A percentile compares a stretch with the other conserved stretches of the same genome.
Evolutionary conservation across 2,329 filamentous ascomycete species (phyloP).

Genomic region (Fusarium decemcellulare): DNA sequence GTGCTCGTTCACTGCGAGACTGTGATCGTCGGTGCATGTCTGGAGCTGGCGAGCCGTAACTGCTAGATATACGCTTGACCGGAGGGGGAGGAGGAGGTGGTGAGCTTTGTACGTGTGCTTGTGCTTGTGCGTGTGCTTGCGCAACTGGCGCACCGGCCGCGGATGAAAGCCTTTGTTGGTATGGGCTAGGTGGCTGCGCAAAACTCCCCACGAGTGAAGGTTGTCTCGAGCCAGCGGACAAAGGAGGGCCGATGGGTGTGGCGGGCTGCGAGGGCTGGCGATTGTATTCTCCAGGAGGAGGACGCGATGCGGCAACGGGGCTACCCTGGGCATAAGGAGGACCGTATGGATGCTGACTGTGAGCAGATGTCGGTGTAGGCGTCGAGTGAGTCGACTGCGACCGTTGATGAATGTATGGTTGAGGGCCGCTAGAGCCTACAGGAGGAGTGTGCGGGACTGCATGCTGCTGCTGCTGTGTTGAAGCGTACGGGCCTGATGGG

Average conservation of each 20-base stretch:
- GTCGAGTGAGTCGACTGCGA: slow-evolving; percentile 72
- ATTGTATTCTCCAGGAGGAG: slow-evolving; percentile 58
- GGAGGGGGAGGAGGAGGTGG: slow-evolving; percentile 54
- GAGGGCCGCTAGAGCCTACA: slow-evolving; percentile 58
- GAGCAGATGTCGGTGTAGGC: slow-evolving; percentile 73
- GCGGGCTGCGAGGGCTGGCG: slow-evolving; percentile 69
- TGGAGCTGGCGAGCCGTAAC: slow-evolving; percentile 59
- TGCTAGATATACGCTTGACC: slow-evolving; percentile 58
- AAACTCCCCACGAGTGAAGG: slow-evolving; percentile 57
- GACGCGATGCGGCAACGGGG: slow-evolving; percentile 63
- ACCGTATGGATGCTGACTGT: slow-evolving; percentile 70
- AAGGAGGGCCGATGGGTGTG: slow-evolving; percentile 66
- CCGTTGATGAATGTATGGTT: slow-evolving; percentile 61
- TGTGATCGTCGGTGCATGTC: slow-evolving; percentile 65
- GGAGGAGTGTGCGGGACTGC: slow-evolving; percentile 65
- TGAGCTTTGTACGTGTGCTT: slow-evolving; percentile 51
- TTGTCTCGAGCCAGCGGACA: slow-evolving; percentile 60
- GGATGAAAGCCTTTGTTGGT: slow-evolving; percentile 64
- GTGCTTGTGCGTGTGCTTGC: slow-evolving; percentile 47
- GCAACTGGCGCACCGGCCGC: slow-evolving; percentile 46
- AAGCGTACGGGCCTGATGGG: slow-evolving; percentile 45
- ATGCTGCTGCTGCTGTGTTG: slow-evolving; percentile 48
- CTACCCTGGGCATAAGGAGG: slow-evolving; percentile 67
- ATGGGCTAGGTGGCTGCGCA: slow-evolving; percentile 71
- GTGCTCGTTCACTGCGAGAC: slow-evolving; percentile 75